Base-by-base conservation (phyloP, 352 stramenopile genomes). In the Saprolegnia diclina region DNA sequence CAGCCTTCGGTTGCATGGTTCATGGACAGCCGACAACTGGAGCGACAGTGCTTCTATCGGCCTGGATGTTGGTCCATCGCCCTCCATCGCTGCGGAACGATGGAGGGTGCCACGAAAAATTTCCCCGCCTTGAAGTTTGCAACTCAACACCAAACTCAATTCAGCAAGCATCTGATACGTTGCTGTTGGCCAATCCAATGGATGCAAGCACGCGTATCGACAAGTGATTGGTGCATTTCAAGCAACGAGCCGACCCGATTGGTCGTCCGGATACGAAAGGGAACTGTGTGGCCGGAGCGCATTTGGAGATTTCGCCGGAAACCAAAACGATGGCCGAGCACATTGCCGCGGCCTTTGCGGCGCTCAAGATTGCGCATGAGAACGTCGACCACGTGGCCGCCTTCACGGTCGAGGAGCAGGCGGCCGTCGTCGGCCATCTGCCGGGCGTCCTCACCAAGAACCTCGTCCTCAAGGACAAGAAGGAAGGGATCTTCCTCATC, bases 391-490 rank as follows among this genome's bases (percentile, higher is more conserved):
- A 93, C 73, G 74, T 76, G 40, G 76, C 78, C 68, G 50, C 91
- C 21, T 83, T 85, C 48, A 91, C 85, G 14, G 83, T 85, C 10
- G 85, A 91, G 52, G 85, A 91, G 45, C 72, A 91, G 62, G 73
- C 87, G 11, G 73, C 77, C 7, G 83, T 85, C 63, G 68, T 93
- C 24, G 75, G 81, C 32, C 91, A 97, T 64, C 77, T 98, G n/a
- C 77, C 85, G 1, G 87, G 88, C 22, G 78, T 82, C 52, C 75
- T 90, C 40, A 97, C 94, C 32, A 98, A 98, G 82, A 99, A 99
- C 76, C 79, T 99, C 29, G 94, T 99, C 71, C 95, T 99, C 68
- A 97, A 96, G 75, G 96, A 99, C 79, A 99, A 99, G 79, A 99
- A 99, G 77, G 88, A 98, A 73, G 96, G 96, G 0, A 71, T 98